Evolutionary conservation across 2,329 filamentous ascomycete species (phyloP).

Genomic region (Bipolaris cookei): DNA sequence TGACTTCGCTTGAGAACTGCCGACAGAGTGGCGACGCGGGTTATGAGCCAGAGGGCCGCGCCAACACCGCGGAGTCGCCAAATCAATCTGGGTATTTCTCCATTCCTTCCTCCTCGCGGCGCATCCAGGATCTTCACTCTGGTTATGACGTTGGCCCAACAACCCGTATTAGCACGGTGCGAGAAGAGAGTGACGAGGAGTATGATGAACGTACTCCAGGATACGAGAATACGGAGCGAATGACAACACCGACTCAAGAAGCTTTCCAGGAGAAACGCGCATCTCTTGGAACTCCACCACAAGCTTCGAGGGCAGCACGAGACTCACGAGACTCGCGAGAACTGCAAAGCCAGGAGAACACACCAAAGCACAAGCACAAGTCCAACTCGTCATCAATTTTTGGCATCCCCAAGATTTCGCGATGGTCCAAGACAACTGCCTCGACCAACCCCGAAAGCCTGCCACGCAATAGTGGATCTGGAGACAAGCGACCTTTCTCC

Average conservation of each 20-base stretch:
- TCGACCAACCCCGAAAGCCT: conserved; percentile 84
- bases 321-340: conserved; percentile 50
- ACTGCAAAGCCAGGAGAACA: conserved; percentile 73
- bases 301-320: conserved; percentile 49
- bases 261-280: conserved; percentile 47
- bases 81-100: conserved; percentile 80
- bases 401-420: conserved; percentile 80
- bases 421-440: conserved; percentile 96
- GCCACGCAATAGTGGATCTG: conserved; percentile 64
- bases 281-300: conserved; percentile 61
- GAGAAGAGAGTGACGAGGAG: conserved; percentile 80
- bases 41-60: conserved; percentile 83
- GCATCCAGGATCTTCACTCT: conserved; percentile 53
- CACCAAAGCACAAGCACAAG: conserved; percentile 84
- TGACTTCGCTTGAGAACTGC: conserved; percentile 73
- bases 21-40: conserved; percentile 72
- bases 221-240: conserved; percentile 64
- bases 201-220: conserved; percentile 64
- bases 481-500: conserved; percentile 67
- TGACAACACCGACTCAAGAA: conserved; percentile 68
- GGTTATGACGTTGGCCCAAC: conserved; percentile 64
- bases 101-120: conserved; percentile 60
- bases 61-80: conserved; percentile 74
- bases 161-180: conserved; percentile 88
- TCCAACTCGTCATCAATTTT: conserved; percentile 81